Evolutionary conservation across 352 stramenopile species (phyloP).

Genomic region (Pilasporangium apinafurcum): DNA sequence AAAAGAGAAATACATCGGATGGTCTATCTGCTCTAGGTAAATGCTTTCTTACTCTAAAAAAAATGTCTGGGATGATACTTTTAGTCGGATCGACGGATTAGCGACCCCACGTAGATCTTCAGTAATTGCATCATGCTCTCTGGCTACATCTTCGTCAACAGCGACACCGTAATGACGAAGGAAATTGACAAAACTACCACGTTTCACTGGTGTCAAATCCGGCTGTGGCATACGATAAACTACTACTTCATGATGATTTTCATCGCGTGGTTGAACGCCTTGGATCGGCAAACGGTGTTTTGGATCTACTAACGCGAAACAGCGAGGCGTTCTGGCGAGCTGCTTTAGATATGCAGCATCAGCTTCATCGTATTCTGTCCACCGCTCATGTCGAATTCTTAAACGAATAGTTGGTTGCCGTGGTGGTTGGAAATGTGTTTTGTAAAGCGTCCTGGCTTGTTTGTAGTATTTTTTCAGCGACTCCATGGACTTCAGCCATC

Average conservation of each 20-base stretch:
- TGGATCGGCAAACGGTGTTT: background rate
- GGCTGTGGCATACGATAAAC: conserved; percentile 3
- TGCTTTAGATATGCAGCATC: conserved; percentile 40
- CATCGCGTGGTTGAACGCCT: background rate
- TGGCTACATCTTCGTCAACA: conserved; percentile 35
- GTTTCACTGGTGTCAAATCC: conserved; percentile 26
- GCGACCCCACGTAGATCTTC: conserved; percentile 33
- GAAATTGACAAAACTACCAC: conserved; percentile 35
- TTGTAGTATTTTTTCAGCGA: too few relatives aligned
- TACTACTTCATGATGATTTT: background rate
- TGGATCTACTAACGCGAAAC: conserved; percentile 1
- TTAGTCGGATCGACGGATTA: conserved; percentile 6
- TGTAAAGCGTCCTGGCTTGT: too few relatives aligned
- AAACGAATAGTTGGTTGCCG: too few relatives aligned
- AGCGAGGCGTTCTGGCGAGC: too few relatives aligned
- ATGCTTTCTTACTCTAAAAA: too few relatives aligned
- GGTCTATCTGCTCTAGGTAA: too few relatives aligned
- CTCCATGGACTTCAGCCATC: conserved; percentile 22
- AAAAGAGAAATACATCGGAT: too few relatives aligned
- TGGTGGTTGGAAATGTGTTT: too few relatives aligned
- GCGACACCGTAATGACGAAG: conserved; percentile 37
- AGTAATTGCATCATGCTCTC: conserved; percentile 18
- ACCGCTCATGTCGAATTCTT: too few relatives aligned
- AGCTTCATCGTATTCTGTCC: conserved; percentile 37
- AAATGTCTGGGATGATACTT: conserved; percentile 5